Conservation (phyloP, 208 protist species). For the Leishmania arabica region DNA sequence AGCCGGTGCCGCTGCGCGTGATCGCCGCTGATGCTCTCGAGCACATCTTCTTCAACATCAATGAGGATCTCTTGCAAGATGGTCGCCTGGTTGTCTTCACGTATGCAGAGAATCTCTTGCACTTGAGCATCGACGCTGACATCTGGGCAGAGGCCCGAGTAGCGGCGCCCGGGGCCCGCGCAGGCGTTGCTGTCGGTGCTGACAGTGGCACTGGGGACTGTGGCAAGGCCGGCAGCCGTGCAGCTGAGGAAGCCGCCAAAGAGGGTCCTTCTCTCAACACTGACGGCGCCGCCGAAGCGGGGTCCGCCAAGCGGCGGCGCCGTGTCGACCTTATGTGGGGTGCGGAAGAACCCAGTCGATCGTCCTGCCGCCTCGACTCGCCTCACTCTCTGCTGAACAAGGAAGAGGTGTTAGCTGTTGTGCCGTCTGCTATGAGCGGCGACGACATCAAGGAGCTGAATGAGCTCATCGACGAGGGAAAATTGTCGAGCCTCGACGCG, state of each 20-base stretch:
- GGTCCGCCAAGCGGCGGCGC: conserved; percentile 9
- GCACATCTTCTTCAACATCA: conserved; percentile 54
- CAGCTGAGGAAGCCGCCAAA: neutral
- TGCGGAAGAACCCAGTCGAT: conserved; percentile 6
- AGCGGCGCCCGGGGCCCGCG: conserved; percentile 2
- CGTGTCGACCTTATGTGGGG: conserved; percentile 6
- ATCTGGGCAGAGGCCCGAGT: conserved; percentile 23
- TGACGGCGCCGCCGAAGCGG: neutral
- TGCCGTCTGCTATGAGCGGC: conserved; percentile 33
- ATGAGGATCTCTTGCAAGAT: conserved; percentile 48
- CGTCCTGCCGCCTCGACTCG: conserved; percentile 20
- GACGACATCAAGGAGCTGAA: conserved; percentile 71
- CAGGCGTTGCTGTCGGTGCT: neutral
- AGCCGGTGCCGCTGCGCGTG: conserved; percentile 42
- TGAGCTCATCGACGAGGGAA: conserved; percentile 56
- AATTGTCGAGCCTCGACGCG: conserved; percentile 31
- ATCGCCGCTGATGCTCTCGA: conserved; percentile 36
- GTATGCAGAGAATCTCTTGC: conserved; percentile 34
- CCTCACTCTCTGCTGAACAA: conserved; percentile 21
- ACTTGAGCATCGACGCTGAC: conserved; percentile 30
- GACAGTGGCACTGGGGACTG: neutral
- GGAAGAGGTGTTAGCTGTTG: conserved; percentile 61
- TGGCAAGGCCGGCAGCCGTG: neutral
- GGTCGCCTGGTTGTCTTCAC: conserved; percentile 60
- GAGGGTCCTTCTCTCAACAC: neutral